Evolutionary conservation across 768 basidiomycete species (phyloP).

Genomic region (Punctularia strigosozonata): DNA sequence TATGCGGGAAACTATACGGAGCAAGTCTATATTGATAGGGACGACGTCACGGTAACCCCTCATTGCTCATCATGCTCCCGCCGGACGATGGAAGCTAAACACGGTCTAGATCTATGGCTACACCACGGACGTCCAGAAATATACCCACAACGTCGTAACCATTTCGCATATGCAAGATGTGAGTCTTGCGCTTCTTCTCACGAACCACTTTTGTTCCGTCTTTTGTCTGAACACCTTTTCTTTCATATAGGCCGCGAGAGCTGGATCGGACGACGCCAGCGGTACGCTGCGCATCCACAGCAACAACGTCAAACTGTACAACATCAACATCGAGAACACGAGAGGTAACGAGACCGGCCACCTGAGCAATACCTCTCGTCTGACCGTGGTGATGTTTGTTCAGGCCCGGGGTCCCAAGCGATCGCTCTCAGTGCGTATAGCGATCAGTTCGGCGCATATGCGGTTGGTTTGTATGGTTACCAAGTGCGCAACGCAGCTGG

Average conservation of each 20-base stretch:
- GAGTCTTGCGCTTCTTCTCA: too few species aligned
- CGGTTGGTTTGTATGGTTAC: slow-evolving; percentile 7
- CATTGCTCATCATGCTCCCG: not conserved
- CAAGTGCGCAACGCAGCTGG: too few species aligned
- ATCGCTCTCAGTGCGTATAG: slow-evolving; percentile 41
- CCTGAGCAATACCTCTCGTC: too few species aligned
- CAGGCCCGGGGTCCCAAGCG: slow-evolving; percentile 32
- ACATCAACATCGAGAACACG: slow-evolving; percentile 37
- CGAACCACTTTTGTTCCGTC: too few species aligned
- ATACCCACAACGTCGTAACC: slow-evolving; percentile 8
- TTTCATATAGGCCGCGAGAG: slow-evolving; percentile 13
- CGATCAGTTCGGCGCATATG: slow-evolving; percentile 15
- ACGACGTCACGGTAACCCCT: slow-evolving; percentile 24
- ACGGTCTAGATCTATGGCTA: slow-evolving; percentile 11
- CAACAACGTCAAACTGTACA: slow-evolving; percentile 29
- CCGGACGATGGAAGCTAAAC: not conserved
- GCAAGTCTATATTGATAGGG: slow-evolving; percentile 34
- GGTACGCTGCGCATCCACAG: slow-evolving; percentile 37
- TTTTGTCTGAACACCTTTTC: too few species aligned
- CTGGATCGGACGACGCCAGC: slow-evolving; percentile 35
- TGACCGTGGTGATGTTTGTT: too few species aligned
- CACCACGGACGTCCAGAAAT: slow-evolving; percentile 7
- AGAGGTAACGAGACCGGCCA: too few species aligned
- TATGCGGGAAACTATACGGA: slow-evolving; percentile 35
- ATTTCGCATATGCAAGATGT: slow-evolving; percentile 7